A percentile compares a stretch with the other conserved stretches of the same genome.
phyloP scores from a whole-genome alignment of 495 filamentous ascomycete species.

The Lasiosphaeriaceae sp. region DNA sequence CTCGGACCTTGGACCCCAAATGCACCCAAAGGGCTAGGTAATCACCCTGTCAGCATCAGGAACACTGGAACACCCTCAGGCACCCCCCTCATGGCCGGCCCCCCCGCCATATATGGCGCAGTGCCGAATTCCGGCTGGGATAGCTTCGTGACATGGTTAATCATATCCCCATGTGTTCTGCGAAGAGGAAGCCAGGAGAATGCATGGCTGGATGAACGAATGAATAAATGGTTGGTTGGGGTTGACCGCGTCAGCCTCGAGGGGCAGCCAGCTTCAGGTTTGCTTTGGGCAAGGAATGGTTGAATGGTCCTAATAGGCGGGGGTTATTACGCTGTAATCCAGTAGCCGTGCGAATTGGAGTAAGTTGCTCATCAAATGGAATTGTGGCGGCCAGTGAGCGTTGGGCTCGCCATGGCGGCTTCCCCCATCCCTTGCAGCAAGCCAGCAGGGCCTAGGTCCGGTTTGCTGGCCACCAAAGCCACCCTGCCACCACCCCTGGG shows the following conservation, averaged over 20 bases:
- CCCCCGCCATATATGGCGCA: neutral
- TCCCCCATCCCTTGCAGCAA: constrained; percentile 4
- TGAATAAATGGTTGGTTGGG: too few relatives aligned
- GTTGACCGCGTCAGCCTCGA: too few relatives aligned
- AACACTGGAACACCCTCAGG: neutral
- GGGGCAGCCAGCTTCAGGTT: too few relatives aligned
- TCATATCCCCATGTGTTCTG: too few relatives aligned
- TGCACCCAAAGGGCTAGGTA: neutral
- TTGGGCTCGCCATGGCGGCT: constrained; percentile 2
- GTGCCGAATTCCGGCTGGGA: neutral
- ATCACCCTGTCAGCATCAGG: neutral
- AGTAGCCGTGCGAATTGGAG: too few relatives aligned
- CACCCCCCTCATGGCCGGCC: too few relatives aligned
- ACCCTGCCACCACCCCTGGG: neutral
- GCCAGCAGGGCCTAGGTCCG: neutral
- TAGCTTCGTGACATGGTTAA: neutral
- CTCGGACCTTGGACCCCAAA: constrained; percentile 2
- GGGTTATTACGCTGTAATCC: too few relatives aligned
- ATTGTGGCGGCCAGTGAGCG: constrained; percentile 6
- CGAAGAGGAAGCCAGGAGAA: too few relatives aligned
- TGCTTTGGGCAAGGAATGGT: too few relatives aligned
- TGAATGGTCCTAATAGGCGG: too few relatives aligned
- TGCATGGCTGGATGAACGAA: too few relatives aligned
- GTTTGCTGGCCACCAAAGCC: neutral
- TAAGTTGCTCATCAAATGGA: too few relatives aligned